Evolutionary conservation across 371 early-diverging fungal genomes (phyloP).

Genomic region (Mucor indicus): DNA sequence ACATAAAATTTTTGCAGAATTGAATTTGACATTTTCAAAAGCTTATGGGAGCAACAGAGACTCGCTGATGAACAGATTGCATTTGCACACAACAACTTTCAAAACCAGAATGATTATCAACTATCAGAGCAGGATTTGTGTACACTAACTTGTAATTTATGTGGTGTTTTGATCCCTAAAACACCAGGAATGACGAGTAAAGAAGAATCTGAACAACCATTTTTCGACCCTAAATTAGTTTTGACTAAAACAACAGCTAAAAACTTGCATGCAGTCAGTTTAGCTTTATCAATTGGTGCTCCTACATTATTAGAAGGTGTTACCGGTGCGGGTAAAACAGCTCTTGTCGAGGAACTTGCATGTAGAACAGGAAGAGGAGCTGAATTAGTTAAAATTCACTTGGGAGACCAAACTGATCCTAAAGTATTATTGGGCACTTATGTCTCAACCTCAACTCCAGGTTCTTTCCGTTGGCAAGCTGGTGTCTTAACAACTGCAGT

Average conservation of each 20-base stretch:
- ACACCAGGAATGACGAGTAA: conserved; percentile 14
- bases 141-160: conserved; percentile 58
- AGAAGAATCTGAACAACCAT: conserved; percentile 6
- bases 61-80: conserved; percentile 35
- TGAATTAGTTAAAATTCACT: conserved; percentile 93
- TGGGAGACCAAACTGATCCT: conserved; percentile 98
- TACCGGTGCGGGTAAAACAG: conserved; percentile 95
- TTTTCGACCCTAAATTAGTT: conserved; percentile 51
- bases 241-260: conserved; percentile 71
- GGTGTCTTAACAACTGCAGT: conserved; percentile 97
- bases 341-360: conserved; percentile 90
- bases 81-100: conserved; percentile 39
- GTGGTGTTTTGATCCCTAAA: conserved; percentile 59
- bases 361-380: conserved; percentile 60
- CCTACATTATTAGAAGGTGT: conserved; percentile 93
- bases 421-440: conserved; percentile 97
- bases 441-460: conserved; percentile 89
- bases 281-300: conserved; percentile 82
- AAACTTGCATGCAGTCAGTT: conserved; percentile 73
- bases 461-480: conserved; percentile 93
- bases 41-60: conserved; percentile 44
- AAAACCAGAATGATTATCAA: conserved; percentile 10
- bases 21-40: neutral
- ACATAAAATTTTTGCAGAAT: neutral
- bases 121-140: conserved; percentile 49